Percentiles rank a stretch among this genome's conserved stretches.
Conservation (phyloP, 2,329 filamentous ascomycete species). For the Dissoconium aciculare region DNA sequence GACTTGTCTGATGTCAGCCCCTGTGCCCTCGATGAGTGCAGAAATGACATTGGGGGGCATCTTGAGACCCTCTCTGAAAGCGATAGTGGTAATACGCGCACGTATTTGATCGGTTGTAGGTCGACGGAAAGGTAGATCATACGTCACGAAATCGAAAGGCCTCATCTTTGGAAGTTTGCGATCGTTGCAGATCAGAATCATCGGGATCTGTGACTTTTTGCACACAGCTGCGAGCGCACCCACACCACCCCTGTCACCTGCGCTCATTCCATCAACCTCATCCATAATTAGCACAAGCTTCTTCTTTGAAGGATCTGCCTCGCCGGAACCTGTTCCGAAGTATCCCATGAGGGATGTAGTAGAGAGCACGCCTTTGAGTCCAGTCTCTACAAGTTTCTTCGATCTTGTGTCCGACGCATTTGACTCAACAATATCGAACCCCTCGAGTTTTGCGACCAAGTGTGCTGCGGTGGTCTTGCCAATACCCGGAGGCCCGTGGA, state of each 20-base stretch:
- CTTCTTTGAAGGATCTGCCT: slow-evolving; percentile 67
- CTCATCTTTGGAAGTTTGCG: slow-evolving; percentile 91
- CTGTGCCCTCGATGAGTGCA: slow-evolving; percentile 84
- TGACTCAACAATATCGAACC: slow-evolving; percentile 84
- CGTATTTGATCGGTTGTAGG: slow-evolving; percentile 85
- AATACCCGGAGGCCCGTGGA: slow-evolving; percentile 89
- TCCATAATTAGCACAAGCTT: slow-evolving; percentile 97
- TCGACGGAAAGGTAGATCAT: slow-evolving; percentile 72
- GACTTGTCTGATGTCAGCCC: slow-evolving; percentile 91
- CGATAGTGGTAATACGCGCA: slow-evolving; percentile 87
- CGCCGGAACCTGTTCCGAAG: slow-evolving; percentile 68
- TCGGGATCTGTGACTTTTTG: slow-evolving; percentile 84
- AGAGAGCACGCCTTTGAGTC: slow-evolving; percentile 78
- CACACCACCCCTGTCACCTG: slow-evolving; percentile 87
- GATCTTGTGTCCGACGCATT: slow-evolving; percentile 93
- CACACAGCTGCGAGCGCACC: slow-evolving; percentile 87
- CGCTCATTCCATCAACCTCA: slow-evolving; percentile 97
- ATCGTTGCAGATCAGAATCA: slow-evolving; percentile 97
- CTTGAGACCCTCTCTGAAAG: slow-evolving; percentile 78
- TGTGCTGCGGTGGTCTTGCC: slow-evolving; percentile 97
- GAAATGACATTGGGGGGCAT: slow-evolving; percentile 73
- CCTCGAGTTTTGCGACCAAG: slow-evolving; percentile 79
- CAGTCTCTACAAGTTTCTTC: slow-evolving; percentile 84
- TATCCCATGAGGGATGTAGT: slow-evolving; percentile 86
- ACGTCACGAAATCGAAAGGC: slow-evolving; percentile 78